Percentiles rank a stretch among this genome's conserved stretches.
Evolutionary conservation across 2,329 filamentous ascomycete species (phyloP).

Genomic region (Aspergillus clavatus): DNA sequence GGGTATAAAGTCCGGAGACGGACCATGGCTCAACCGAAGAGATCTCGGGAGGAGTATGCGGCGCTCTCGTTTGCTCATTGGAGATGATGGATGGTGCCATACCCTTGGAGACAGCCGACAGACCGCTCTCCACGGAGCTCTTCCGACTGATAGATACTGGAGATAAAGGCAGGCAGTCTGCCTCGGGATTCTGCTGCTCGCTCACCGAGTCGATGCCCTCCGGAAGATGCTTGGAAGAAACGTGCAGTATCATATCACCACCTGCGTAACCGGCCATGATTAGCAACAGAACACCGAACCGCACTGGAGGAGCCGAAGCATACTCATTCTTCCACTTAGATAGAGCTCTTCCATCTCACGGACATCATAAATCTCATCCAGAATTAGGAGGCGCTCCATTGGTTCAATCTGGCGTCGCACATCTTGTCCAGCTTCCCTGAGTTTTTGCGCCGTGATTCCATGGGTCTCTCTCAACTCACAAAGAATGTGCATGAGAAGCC

Average conservation of each 20-base stretch:
- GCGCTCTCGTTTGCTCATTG: background rate
- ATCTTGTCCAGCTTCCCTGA: conserved; percentile 38
- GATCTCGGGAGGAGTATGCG: background rate
- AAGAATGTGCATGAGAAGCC: conserved; percentile 38
- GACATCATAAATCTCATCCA: conserved; percentile 40
- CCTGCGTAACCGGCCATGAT: background rate
- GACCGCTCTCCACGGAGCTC: background rate
- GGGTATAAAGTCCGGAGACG: background rate
- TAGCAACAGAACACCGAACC: background rate
- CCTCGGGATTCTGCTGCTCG: background rate
- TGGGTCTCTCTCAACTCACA: conserved; percentile 34
- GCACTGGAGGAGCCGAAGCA: background rate
- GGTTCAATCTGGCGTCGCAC: conserved; percentile 36
- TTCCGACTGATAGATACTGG: background rate
- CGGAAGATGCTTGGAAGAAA: background rate
- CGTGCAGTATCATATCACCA: background rate
- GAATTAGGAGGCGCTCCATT: conserved; percentile 29
- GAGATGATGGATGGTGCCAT: background rate
- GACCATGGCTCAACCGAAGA: background rate
- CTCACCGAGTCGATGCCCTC: background rate
- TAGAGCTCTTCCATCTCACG: conserved; percentile 37
- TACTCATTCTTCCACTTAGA: conserved; percentile 35
- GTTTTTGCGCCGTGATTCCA: conserved; percentile 34
- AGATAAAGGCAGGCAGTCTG: background rate
- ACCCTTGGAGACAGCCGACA: background rate